A percentile compares a stretch with the other conserved stretches of the same genome.
These are phyloP conservation scores for Plantago lanceolata DNA, from an alignment of 305 asterid genomes.

Conservation along the genomic window DNA sequence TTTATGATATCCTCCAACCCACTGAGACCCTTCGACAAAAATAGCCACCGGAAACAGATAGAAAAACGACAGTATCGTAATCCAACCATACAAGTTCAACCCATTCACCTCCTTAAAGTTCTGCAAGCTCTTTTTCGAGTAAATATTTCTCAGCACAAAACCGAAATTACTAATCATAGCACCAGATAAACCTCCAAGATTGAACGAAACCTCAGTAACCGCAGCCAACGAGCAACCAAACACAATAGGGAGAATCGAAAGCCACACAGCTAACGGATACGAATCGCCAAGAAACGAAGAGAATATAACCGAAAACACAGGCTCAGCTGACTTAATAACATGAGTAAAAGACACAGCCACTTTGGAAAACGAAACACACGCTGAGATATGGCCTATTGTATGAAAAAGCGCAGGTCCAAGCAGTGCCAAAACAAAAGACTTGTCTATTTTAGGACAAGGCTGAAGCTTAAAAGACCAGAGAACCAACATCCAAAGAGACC, in stretches of 20 bases:
- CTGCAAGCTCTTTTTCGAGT: slow-evolving; percentile 70
- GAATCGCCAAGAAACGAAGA: slow-evolving; percentile 62
- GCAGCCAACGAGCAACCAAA: slow-evolving; percentile 86
- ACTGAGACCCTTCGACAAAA: slow-evolving; percentile 73
- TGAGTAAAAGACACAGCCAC: slow-evolving; percentile 81
- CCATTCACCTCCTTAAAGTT: slow-evolving; percentile 72
- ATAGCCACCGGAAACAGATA: slow-evolving; percentile 70
- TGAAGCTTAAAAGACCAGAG: slow-evolving; percentile 71
- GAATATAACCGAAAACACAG: slow-evolving; percentile 66
- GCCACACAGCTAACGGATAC: slow-evolving; percentile 64
- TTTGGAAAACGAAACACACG: slow-evolving; percentile 78
- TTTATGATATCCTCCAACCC: slow-evolving; percentile 64
- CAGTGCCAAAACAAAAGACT: slow-evolving; percentile 67
- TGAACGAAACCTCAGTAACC: slow-evolving; percentile 70
- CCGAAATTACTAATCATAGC: slow-evolving; percentile 82
- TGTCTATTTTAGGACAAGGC: slow-evolving; percentile 71
- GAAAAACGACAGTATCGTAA: slow-evolving; percentile 49
- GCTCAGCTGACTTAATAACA: slow-evolving; percentile 79
- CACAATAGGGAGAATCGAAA: slow-evolving; percentile 67
- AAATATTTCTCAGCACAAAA: slow-evolving; percentile 65
- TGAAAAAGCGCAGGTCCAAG: slow-evolving; percentile 91
- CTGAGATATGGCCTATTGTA: slow-evolving; percentile 78
- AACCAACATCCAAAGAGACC: slow-evolving; percentile 80
- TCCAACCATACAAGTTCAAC: slow-evolving; percentile 66
- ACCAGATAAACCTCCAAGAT: slow-evolving; percentile 55